Evolutionary conservation across 192 early-diverging fungal genomes (phyloP), one percentile per base, ranked within the genome.

Genomic region (Coemansia furcata): DNA sequence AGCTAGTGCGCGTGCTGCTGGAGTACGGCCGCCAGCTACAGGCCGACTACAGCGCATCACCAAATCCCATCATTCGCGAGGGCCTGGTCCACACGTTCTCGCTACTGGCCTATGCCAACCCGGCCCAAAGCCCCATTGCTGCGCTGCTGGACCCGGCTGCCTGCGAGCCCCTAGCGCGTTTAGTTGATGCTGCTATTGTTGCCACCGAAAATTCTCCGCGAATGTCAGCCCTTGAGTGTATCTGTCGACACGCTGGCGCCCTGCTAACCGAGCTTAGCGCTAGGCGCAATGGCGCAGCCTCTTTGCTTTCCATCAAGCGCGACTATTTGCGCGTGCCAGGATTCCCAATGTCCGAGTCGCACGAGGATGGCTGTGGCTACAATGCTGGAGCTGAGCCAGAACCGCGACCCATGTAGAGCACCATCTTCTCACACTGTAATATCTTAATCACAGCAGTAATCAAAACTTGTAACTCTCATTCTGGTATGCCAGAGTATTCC

Each of bases 161-260:
- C 5, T 84, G 91, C 19, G 78, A 86, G 63, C 71, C 81, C 10
- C 72, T 94, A 40, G 91, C 90, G 6, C 80, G 77, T 39, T 77
- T 85, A 17, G 78, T 93, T 9, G 92, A 93, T 64, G 84, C 79
- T 59, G 90, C 89, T 3, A 91, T 93, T 62, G 75, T 84, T 62
- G 86, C 83, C 0, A 80, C 85, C 1, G 87, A 89, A 60, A 82
- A 83, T 30, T 63, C 83, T 29, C 89, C 89, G 26, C 77, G 74
- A 10, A 81, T 76, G 43, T 85, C 89, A 46, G 76, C 86, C 42
- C 71, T 90, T 55, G 89, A 92, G 71, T 62, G 73, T 62, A 69
- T 78, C 36, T 73, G 46, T 43, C 69, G 72, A 11, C 81, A 84
- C 61, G 50, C 72, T 4, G 66, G 52, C 19, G 68, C 63, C 66